phyloP scores from a whole-genome alignment of 192 early-diverging fungal genomes.

The Backusella australiensis region DNA sequence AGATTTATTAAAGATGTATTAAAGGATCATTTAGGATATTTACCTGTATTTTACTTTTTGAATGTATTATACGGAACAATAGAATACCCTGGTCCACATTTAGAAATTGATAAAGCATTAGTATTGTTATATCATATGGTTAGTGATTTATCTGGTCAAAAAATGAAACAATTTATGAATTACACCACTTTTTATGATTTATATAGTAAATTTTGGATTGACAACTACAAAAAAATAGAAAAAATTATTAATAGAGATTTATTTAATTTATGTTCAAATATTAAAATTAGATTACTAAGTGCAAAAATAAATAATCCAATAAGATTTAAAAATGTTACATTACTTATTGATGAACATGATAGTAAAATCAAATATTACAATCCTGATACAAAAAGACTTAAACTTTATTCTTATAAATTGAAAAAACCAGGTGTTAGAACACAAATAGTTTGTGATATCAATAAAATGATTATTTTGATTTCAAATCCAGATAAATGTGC shows the following conservation, averaged over 20 bases:
- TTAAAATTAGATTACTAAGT: background rate
- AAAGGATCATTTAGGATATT: too few species aligned
- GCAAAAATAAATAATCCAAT: background rate
- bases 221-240: slow-evolving; percentile 11
- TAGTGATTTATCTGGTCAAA: too few species aligned
- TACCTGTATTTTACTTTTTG: too few species aligned
- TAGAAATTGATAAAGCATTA: too few species aligned
- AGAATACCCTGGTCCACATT: too few species aligned
- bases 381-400: background rate
- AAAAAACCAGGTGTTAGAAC: background rate
- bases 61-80: too few species aligned
- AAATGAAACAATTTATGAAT: background rate
- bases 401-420: background rate
- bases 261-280: background rate
- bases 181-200: too few species aligned
- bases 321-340: background rate
- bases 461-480: background rate
- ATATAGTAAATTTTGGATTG: too few species aligned
- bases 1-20: too few species aligned
- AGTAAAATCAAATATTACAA: background rate
- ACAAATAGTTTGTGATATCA: background rate
- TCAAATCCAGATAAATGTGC: background rate
- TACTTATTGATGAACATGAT: slow-evolving; percentile 1
- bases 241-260: background rate
- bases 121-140: too few species aligned